phyloP scores from a whole-genome alignment of 441 rosid species.

The Viola pubescens region DNA sequence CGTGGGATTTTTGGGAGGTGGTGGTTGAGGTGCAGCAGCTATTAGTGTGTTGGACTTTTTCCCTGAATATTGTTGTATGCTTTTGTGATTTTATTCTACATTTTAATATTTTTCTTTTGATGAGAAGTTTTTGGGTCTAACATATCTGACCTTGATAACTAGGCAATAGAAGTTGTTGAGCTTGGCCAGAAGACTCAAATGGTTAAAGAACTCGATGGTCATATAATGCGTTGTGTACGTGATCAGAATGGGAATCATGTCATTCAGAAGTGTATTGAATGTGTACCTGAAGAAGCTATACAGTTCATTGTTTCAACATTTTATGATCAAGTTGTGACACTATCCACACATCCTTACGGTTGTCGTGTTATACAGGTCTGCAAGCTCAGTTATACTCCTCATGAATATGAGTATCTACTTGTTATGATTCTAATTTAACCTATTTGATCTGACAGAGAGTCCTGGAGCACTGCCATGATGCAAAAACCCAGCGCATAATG shows the following conservation, averaged over 20 bases:
- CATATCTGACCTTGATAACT: not conserved
- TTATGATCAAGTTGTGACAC: slow-evolving; percentile 62
- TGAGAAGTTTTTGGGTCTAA: too few relatives aligned
- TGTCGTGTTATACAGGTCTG: slow-evolving; percentile 77
- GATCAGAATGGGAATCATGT: slow-evolving; percentile 87
- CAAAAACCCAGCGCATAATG: slow-evolving; percentile 48
- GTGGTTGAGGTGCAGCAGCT: too few relatives aligned
- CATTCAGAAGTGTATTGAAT: slow-evolving; percentile 82
- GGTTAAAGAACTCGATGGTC: slow-evolving; percentile 76
- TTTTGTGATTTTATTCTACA: too few relatives aligned
- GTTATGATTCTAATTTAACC: too few relatives aligned
- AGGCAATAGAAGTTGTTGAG: slow-evolving; percentile 74
- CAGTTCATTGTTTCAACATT: slow-evolving; percentile 59
- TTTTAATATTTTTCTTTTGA: too few relatives aligned
- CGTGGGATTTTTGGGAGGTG: too few relatives aligned
- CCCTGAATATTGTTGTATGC: too few relatives aligned
- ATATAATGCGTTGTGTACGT: slow-evolving; percentile 66
- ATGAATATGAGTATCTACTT: too few relatives aligned
- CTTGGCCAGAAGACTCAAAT: slow-evolving; percentile 63
- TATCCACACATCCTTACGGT: slow-evolving; percentile 82
- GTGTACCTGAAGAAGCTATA: slow-evolving; percentile 64
- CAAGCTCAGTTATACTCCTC: not conserved
- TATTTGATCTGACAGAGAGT: slow-evolving; percentile 37
- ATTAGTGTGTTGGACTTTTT: too few relatives aligned
- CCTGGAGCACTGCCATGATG: slow-evolving; percentile 66